These are phyloP conservation scores for Hericium erinaceus DNA, from an alignment of 768 basidiomycete genomes.

Conservation along the genomic window DNA sequence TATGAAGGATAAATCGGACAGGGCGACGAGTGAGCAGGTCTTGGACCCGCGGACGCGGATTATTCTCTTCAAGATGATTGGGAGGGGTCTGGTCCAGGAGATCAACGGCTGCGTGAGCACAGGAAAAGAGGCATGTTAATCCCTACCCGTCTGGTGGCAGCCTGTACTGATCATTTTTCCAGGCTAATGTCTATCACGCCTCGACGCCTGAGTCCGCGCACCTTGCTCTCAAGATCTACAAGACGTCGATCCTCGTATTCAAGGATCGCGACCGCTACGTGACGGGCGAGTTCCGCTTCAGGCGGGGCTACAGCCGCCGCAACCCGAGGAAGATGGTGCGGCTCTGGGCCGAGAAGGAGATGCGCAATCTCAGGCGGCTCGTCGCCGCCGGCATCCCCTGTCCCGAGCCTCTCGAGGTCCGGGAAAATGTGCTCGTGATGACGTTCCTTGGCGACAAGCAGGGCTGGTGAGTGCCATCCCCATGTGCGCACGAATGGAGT, in stretches of 20 bases:
- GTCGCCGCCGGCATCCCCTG: slow-evolving; percentile 75
- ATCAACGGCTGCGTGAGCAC: slow-evolving; percentile 96
- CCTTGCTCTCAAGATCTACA: slow-evolving; percentile 94
- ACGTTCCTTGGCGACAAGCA: slow-evolving; percentile 75
- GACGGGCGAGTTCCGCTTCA: slow-evolving; percentile 91
- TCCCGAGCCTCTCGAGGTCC: slow-evolving; percentile 85
- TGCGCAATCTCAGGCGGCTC: slow-evolving; percentile 88
- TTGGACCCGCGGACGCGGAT: slow-evolving; percentile 91
- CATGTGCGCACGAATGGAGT: slow-evolving; percentile 1
- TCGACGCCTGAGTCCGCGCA: slow-evolving; percentile 44
- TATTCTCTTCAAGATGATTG: slow-evolving; percentile 95
- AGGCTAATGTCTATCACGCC: slow-evolving; percentile 98
- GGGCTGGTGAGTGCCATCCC: slow-evolving; percentile 53
- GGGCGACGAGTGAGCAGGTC: slow-evolving; percentile 95
- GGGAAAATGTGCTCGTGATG: slow-evolving; percentile 97
- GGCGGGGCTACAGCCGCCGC: slow-evolving; percentile 72
- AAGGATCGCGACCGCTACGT: slow-evolving; percentile 98
- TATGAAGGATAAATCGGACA: slow-evolving; percentile 90
- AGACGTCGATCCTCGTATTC: slow-evolving; percentile 95
- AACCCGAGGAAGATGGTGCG: slow-evolving; percentile 99
- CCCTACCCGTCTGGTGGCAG: neutral
- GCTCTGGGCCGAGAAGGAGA: slow-evolving; percentile 98
- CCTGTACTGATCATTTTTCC: neutral
- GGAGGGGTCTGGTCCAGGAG: slow-evolving; percentile 76
- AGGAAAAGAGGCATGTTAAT: slow-evolving; percentile 91